phyloP scores from a whole-genome alignment of 352 stramenopile species.

The Phytophthora pseudosyringae region DNA sequence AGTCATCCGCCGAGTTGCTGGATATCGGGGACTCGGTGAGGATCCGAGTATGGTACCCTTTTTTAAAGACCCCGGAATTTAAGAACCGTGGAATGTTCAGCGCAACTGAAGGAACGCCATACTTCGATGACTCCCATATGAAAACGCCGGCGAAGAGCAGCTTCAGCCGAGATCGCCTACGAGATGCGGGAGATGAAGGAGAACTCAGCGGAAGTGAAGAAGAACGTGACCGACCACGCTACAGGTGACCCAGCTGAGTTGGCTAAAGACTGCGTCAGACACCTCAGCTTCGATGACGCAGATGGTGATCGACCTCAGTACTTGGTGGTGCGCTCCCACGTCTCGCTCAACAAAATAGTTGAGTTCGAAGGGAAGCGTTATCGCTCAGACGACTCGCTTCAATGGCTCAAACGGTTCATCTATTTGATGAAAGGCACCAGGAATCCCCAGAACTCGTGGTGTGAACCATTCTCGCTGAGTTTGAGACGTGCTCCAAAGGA shows the following conservation, averaged over 20 bases:
- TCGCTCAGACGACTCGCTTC: neutral
- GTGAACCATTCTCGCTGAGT: neutral
- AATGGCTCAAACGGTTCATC: neutral
- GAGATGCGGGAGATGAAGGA: neutral
- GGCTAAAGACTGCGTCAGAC: too few species aligned
- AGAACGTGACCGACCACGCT: too few species aligned
- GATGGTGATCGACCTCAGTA: neutral
- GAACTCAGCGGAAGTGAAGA: too few species aligned
- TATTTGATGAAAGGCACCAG: neutral
- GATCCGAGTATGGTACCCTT: too few species aligned
- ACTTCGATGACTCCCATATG: too few species aligned
- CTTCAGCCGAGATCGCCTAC: neutral
- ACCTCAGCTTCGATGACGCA: too few species aligned
- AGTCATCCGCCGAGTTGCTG: neutral
- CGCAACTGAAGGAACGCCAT: too few species aligned
- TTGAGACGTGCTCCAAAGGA: neutral
- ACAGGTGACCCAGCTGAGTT: neutral
- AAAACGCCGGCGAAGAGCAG: too few species aligned
- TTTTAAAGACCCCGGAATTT: too few species aligned
- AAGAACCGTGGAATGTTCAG: too few species aligned
- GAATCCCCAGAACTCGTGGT: neutral
- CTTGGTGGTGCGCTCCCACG: neutral
- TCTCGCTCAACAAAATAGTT: neutral
- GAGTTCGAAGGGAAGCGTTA: neutral
- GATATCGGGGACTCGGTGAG: too few species aligned